phyloP scores from a whole-genome alignment of 2,329 filamentous ascomycete species.

The Alternaria gaisen region DNA sequence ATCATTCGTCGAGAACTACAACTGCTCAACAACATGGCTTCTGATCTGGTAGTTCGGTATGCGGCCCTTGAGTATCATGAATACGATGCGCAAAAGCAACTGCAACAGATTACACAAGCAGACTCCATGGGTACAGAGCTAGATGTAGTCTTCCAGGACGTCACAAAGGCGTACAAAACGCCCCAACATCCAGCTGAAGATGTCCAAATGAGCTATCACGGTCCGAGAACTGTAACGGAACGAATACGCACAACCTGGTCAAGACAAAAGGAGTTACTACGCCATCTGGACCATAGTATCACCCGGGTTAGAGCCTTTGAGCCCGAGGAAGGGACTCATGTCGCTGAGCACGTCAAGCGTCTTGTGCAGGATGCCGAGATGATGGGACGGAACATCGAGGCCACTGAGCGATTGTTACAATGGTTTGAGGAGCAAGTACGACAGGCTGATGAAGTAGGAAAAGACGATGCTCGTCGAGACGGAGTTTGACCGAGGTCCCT shows the following conservation, averaged over 20 bases:
- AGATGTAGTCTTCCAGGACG: background rate
- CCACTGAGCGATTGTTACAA: slow-evolving; percentile 25
- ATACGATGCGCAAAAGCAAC: slow-evolving; percentile 26
- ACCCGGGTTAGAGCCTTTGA: slow-evolving; percentile 8
- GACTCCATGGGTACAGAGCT: background rate
- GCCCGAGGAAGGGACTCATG: slow-evolving; percentile 4
- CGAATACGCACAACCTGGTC: slow-evolving; percentile 16
- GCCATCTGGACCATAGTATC: slow-evolving; percentile 7
- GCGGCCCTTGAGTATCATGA: slow-evolving; percentile 26
- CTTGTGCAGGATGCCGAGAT: slow-evolving; percentile 10
- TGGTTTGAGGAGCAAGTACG: slow-evolving; percentile 24
- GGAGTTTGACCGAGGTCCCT: background rate
- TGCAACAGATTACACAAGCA: slow-evolving; percentile 19
- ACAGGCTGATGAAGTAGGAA: slow-evolving; percentile 17
- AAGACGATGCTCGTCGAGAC: background rate
- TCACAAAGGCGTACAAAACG: background rate
- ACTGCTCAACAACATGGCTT: slow-evolving; percentile 25
- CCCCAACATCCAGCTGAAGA: background rate
- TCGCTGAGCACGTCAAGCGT: slow-evolving; percentile 5
- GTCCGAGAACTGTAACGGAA: slow-evolving; percentile 13
- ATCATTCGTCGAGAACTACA: slow-evolving; percentile 25
- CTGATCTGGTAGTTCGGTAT: slow-evolving; percentile 11
- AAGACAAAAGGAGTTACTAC: slow-evolving; percentile 16
- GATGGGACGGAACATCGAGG: slow-evolving; percentile 21
- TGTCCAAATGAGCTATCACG: background rate